Percentiles rank a stretch among this genome's conserved stretches.
Evolutionary conservation across 176 grass and related monocot species (phyloP).

Genomic region (Canna indica): DNA sequence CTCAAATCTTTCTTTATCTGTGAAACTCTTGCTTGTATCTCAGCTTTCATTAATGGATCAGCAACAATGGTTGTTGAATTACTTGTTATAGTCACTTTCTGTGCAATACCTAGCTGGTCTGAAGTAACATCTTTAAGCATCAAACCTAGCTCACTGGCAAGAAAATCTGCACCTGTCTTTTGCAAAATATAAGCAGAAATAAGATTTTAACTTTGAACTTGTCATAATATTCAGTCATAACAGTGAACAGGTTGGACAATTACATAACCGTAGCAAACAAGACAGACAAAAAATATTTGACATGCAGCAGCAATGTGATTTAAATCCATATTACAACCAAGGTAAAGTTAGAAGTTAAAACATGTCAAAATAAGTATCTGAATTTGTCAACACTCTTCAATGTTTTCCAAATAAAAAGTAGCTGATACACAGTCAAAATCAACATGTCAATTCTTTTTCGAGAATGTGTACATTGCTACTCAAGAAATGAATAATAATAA

Average conservation of each 20-base stretch:
- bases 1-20: constrained; percentile 86
- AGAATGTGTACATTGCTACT: too few species aligned
- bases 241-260: background rate
- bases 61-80: constrained; percentile 82
- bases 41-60: constrained; percentile 70
- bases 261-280: background rate
- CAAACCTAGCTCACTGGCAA: constrained; percentile 74
- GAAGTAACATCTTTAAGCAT: constrained; percentile 64
- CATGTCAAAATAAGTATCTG: background rate
- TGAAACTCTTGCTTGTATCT: constrained; percentile 88
- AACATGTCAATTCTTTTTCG: background rate
- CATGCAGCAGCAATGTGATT: background rate
- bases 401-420: background rate
- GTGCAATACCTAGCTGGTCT: constrained; percentile 86
- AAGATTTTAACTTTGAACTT: background rate
- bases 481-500: too few species aligned
- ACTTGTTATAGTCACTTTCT: constrained; percentile 75
- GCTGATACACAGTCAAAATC: background rate
- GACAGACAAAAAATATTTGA: background rate
- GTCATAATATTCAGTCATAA: background rate
- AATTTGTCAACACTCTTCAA: background rate
- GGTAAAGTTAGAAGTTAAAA: background rate
- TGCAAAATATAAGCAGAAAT: constrained; percentile 15
- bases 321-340: background rate
- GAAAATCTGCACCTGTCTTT: constrained; percentile 85